Percentiles rank a stretch among this genome's conserved stretches.
These are phyloP conservation scores for Plectosphaerella sp. DNA, from an alignment of 2,329 filamentous ascomycete genomes.

Conservation along the genomic window DNA sequence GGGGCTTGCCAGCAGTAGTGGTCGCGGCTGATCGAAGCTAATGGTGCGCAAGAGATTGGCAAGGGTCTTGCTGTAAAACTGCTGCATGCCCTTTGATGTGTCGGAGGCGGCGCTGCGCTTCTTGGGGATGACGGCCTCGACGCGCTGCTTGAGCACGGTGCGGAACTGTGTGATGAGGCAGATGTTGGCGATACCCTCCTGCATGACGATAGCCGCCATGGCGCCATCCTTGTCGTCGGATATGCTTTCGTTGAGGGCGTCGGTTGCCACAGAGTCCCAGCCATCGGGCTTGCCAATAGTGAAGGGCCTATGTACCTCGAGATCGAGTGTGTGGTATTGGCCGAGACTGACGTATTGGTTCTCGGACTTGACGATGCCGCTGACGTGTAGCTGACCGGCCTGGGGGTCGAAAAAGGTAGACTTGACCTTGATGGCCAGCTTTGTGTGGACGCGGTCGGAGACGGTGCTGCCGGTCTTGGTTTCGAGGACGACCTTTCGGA, in stretches of 20 bases:
- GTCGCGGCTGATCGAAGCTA: constrained; percentile 66
- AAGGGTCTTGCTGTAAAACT: constrained; percentile 75
- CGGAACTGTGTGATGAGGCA: constrained; percentile 78
- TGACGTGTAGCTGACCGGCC: constrained; percentile 51
- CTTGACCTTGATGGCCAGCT: constrained; percentile 52
- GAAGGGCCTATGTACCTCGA: constrained; percentile 85
- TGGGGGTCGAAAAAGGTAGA: constrained; percentile 55
- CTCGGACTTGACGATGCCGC: constrained; percentile 48
- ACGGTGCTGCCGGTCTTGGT: constrained; percentile 41
- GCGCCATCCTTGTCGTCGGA: constrained; percentile 76
- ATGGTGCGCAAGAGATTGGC: constrained; percentile 73
- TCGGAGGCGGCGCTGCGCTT: constrained; percentile 62
- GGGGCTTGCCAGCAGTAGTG: constrained; percentile 80
- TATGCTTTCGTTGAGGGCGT: constrained; percentile 73
- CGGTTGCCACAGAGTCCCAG: constrained; percentile 86
- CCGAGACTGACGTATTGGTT: constrained; percentile 49
- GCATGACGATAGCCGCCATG: constrained; percentile 88
- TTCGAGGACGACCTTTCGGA: constrained; percentile 49
- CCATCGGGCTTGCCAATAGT: constrained; percentile 72
- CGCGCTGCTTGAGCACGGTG: constrained; percentile 66
- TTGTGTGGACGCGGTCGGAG: constrained; percentile 50
- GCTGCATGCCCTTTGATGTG: constrained; percentile 65
- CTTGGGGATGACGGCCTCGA: constrained; percentile 64
- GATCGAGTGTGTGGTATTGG: constrained; percentile 62
- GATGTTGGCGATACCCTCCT: constrained; percentile 80